Evolutionary conservation across 192 early-diverging fungal genomes (phyloP).

Genomic region (Spizellomyces punctatus): DNA sequence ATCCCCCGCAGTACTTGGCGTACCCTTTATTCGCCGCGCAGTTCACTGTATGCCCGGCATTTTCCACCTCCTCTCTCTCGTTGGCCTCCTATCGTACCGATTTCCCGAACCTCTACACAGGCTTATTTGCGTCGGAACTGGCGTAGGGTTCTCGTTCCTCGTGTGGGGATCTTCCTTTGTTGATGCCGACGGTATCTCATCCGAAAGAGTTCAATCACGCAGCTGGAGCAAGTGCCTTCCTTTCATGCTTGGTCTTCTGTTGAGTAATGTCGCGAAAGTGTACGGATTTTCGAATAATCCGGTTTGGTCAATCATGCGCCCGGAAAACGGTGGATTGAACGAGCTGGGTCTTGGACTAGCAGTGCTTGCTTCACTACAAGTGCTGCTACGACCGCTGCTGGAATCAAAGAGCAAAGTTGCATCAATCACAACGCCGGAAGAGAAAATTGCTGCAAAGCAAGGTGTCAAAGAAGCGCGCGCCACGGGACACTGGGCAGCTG

Average conservation of each 20-base stretch:
- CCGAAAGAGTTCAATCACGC: not conserved
- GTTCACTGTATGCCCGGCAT: constrained; percentile 12
- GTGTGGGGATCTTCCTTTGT: constrained; percentile 10
- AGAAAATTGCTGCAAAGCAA: not conserved
- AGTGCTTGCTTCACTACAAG: constrained; percentile 10
- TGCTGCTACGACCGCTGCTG: not conserved
- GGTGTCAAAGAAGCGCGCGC: not conserved
- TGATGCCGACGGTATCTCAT: constrained; percentile 11
- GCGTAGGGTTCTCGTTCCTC: constrained; percentile 18
- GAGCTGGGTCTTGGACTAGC: not conserved
- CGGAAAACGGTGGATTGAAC: constrained; percentile 12
- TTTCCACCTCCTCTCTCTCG: constrained; percentile 22
- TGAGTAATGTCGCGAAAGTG: constrained; percentile 20
- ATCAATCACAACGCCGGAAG: not conserved
- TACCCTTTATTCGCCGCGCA: constrained; percentile 5
- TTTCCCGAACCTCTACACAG: not conserved
- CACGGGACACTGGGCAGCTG: not conserved
- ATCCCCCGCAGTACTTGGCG: constrained; percentile 10
- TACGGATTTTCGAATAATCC: constrained; percentile 19
- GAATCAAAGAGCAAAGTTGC: not conserved
- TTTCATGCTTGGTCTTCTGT: constrained; percentile 11
- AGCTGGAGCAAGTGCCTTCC: constrained; percentile 1
- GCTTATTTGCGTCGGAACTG: constrained; percentile 11
- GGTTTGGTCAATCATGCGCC: constrained; percentile 18
- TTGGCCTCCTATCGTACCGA: constrained; percentile 19